A percentile compares a stretch with the other conserved stretches of the same genome.
Evolutionary conservation across 225 moss, liverwort and hornwort genomes (phyloP).

Genomic region (Climacium dendroides): DNA sequence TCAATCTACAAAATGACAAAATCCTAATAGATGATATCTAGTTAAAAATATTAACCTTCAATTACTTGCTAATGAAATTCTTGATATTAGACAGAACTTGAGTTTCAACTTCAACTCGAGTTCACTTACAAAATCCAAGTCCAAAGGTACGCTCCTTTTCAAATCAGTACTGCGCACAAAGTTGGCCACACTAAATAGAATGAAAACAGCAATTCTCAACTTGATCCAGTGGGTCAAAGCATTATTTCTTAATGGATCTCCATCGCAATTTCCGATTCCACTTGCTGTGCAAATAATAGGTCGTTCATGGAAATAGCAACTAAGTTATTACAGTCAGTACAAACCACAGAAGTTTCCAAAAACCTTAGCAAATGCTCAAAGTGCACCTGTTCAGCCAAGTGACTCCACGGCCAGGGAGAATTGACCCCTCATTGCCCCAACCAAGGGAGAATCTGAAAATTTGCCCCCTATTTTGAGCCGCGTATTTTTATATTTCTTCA

Average conservation of each 20-base stretch:
- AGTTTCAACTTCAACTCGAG: neutral
- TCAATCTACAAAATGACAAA: neutral
- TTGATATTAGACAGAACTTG: neutral
- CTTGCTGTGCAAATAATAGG: neutral
- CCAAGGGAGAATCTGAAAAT: no score
- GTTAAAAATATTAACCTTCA: neutral
- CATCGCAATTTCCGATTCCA: neutral
- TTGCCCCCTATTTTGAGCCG: no score
- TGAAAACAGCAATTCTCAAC: neutral
- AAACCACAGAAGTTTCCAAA: neutral
- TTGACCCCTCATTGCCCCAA: no score
- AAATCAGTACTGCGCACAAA: neutral
- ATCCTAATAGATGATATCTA: neutral
- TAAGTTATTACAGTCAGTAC: no score
- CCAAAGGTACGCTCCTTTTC: no score
- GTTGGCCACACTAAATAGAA: no score
- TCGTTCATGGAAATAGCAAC: neutral
- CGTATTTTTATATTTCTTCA: no score
- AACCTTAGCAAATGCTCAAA: neutral
- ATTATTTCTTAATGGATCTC: neutral
- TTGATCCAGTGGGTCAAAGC: neutral
- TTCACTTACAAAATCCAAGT: neutral
- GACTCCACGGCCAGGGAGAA: no score
- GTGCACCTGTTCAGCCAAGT: no score
- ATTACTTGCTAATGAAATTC: neutral